These are phyloP conservation scores for Yarrowia sp. DNA, from an alignment of 805 yeast species.

Conservation along the genomic window DNA sequence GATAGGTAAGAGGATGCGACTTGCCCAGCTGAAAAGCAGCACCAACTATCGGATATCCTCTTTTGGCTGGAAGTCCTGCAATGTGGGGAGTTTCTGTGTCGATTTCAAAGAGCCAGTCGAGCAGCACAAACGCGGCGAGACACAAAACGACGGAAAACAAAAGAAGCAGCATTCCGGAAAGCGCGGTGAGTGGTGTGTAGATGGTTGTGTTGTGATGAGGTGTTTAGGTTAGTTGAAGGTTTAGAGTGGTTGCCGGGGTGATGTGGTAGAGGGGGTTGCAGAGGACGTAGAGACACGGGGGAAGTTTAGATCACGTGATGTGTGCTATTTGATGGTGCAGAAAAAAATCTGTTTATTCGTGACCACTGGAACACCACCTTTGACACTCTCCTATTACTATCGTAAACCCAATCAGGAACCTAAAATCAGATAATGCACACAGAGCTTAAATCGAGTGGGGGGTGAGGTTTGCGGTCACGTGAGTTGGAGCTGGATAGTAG, in stretches of 20 bases:
- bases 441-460: neutral
- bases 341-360: too few relatives aligned
- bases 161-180: constrained; percentile 1
- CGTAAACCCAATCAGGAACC: neutral
- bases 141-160: neutral
- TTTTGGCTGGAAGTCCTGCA: constrained; percentile 45
- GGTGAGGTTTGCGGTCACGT: too few relatives aligned
- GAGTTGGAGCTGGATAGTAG: too few relatives aligned
- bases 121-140: neutral
- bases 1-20: constrained; percentile 52
- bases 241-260: neutral
- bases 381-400: neutral
- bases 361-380: too few relatives aligned
- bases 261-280: neutral
- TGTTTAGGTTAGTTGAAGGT: neutral
- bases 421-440: neutral
- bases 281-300: neutral
- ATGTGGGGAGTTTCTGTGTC: constrained; percentile 29
- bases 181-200: neutral
- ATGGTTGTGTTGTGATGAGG: neutral
- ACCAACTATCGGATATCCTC: constrained; percentile 54
- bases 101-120: constrained; percentile 28
- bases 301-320: too few relatives aligned
- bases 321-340: too few relatives aligned
- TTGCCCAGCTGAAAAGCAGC: constrained; percentile 45